phyloP scores from a whole-genome alignment of 2,329 filamentous ascomycete species.

The Sarocladium kiliense region DNA sequence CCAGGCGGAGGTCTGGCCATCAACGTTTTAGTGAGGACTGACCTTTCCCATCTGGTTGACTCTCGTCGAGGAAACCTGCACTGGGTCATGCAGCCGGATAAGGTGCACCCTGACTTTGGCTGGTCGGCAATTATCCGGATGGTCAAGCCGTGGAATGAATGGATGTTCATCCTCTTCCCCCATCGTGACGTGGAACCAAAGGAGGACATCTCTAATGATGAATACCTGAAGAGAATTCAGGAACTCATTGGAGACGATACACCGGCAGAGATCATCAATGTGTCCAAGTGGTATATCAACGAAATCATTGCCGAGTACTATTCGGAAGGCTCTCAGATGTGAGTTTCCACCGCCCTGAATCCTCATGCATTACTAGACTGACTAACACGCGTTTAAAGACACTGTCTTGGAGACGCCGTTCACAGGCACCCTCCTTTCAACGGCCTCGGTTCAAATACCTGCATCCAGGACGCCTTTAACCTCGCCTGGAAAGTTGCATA shows the following conservation, averaged over 20 bases:
- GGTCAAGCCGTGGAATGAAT: slow-evolving; percentile 60
- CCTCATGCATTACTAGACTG: too few relatives aligned
- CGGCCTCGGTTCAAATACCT: slow-evolving; percentile 54
- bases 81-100: slow-evolving; percentile 52
- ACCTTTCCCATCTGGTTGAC: slow-evolving; percentile 43
- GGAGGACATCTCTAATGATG: slow-evolving; percentile 36
- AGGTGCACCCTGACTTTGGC: slow-evolving; percentile 43
- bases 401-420: slow-evolving; percentile 46
- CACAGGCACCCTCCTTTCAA: slow-evolving; percentile 54
- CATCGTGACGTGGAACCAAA: slow-evolving; percentile 28
- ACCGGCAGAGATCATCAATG: slow-evolving; percentile 43
- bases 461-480: slow-evolving; percentile 52
- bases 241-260: slow-evolving; percentile 47
- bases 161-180: slow-evolving; percentile 52
- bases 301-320: slow-evolving; percentile 56
- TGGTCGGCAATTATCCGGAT: slow-evolving; percentile 49
- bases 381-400: too few relatives aligned
- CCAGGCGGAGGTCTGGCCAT: slow-evolving; percentile 31
- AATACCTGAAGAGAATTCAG: slow-evolving; percentile 29
- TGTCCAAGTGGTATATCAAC: slow-evolving; percentile 56
- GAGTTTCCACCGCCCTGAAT: slow-evolving; percentile 17
- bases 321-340: slow-evolving; percentile 39
- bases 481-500: slow-evolving; percentile 51
- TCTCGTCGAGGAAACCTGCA: slow-evolving; percentile 54
- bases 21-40: slow-evolving; percentile 38